Percentiles rank a stretch among this genome's conserved stretches.
Conservation (phyloP, 139 green algal genomes). For the Volvox africanus region DNA sequence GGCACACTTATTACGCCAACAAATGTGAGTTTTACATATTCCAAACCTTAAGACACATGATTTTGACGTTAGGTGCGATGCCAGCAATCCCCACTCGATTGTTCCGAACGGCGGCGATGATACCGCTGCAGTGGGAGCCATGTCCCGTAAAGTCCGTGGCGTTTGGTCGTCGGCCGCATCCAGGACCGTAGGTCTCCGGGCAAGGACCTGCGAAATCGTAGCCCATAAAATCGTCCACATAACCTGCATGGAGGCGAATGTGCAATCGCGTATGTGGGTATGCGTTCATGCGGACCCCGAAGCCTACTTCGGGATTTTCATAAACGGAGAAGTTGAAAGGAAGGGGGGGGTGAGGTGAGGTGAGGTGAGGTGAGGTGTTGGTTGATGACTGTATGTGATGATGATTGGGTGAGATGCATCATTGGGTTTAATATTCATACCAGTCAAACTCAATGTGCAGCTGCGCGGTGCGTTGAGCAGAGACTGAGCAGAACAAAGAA, state of each 20-base stretch:
- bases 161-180: background rate
- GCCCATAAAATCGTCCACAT: constrained; percentile 18
- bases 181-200: background rate
- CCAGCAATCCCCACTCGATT: constrained; percentile 17
- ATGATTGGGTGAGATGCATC: no score
- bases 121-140: constrained; percentile 29
- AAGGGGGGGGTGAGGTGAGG: no score
- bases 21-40: background rate
- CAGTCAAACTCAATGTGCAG: no score
- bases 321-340: no score
- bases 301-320: no score
- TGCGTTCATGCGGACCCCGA: no score
- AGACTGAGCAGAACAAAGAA: no score
- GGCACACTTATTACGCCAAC: background rate
- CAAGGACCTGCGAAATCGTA: constrained; percentile 38
- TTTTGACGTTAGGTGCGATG: constrained; percentile 2
- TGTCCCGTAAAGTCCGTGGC: background rate
- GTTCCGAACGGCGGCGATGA: constrained; percentile 5
- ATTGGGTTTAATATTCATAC: no score
- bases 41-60: constrained; percentile 47
- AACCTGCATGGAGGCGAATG: background rate
- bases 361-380: no score
- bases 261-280: background rate
- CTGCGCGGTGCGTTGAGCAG: no score
- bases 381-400: no score